These are phyloP conservation scores for Punctularia strigosozonata DNA, from an alignment of 768 basidiomycete species.

Conservation along the genomic window DNA sequence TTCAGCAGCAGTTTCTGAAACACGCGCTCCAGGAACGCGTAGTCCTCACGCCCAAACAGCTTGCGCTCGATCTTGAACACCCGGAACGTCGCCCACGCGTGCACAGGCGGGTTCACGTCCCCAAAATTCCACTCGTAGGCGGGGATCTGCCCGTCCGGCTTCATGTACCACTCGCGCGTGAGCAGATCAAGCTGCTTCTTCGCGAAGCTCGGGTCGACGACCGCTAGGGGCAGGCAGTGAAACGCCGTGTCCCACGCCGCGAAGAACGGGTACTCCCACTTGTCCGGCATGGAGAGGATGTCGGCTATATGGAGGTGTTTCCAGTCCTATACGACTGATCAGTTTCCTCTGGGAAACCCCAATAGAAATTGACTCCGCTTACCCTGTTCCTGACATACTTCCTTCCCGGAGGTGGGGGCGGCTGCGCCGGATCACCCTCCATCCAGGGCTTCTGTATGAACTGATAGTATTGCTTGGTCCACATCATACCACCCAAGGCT, in stretches of 20 bases:
- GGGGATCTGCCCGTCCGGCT: slow-evolving; percentile 96
- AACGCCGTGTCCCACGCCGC: slow-evolving; percentile 99
- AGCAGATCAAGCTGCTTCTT: slow-evolving; percentile 96
- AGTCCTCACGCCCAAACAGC: slow-evolving; percentile 80
- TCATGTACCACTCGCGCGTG: slow-evolving; percentile 99
- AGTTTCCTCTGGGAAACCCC: background rate
- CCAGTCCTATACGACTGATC: slow-evolving; percentile 57
- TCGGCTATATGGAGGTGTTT: slow-evolving; percentile 92
- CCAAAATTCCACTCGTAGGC: slow-evolving; percentile 99
- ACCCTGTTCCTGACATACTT: slow-evolving; percentile 79
- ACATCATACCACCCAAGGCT: slow-evolving; percentile 92
- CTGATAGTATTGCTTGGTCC: slow-evolving; percentile 96
- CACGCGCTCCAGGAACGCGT: slow-evolving; percentile 90
- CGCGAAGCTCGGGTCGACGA: slow-evolving; percentile 90
- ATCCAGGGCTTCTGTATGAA: slow-evolving; percentile 97
- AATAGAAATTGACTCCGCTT: slow-evolving; percentile 12
- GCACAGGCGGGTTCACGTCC: slow-evolving; percentile 98
- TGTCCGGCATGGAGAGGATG: slow-evolving; percentile 98
- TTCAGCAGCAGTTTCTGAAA: slow-evolving; percentile 96
- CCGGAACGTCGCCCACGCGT: slow-evolving; percentile 98
- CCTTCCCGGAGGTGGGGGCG: slow-evolving; percentile 83
- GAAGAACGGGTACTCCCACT: slow-evolving; percentile 99
- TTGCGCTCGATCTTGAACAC: slow-evolving; percentile 99
- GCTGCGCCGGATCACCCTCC: slow-evolving; percentile 90
- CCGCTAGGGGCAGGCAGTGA: slow-evolving; percentile 94